Base-by-base conservation (phyloP, 371 early-diverging fungal species). In the Conidiobolus incongruus region DNA sequence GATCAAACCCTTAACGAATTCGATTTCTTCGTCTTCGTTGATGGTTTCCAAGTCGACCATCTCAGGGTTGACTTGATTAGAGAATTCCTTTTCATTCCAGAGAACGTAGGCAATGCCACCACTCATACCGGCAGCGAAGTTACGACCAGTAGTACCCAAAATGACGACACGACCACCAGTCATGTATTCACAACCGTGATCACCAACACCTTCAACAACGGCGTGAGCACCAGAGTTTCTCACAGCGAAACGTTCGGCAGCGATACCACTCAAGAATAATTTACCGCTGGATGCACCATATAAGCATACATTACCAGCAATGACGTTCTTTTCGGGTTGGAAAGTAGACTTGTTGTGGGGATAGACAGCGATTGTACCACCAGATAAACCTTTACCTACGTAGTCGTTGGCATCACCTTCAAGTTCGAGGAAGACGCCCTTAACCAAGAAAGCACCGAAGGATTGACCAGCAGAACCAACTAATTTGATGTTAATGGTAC, bases 131-230 rank as follows among this genome's bases (percentile, higher is more conserved):
- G 80, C 89, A n/a, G 88, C 92, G 65, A 91, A 88, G 66, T 91
- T 91, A 51, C 84, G 74, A 7, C 92, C 92, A 12, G 78, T 77
- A 29, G 50, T 44, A 41, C 89, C 92, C 2, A 91, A 64, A 35
- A 89, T 71, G 31, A 91, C 66, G 23, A 76, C 78, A 15, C 81
- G 68, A 31, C 90, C 92, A 28, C 88, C 92, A 11, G 92, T 91
- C 92, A 91, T 91, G 68, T 95, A 95, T 64, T 95, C 96, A 63
- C 92, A 92, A 38, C 93, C 96, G 57, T 95, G 96, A 61, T 95
- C 96, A 46, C 96, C 93, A 6, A 82, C 77, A 47, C 96, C 96
- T 65, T 95, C 96, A 44, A 86, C 81, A 3, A 95, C 92, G 30
- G 91, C 90, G 38, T 59, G 59, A 13, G 93, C 96, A 46, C 96